Evolutionary conservation across 2,329 filamentous ascomycete species (phyloP), one percentile per base, ranked within the genome.

Genomic region (Cytospora chrysosperma): DNA sequence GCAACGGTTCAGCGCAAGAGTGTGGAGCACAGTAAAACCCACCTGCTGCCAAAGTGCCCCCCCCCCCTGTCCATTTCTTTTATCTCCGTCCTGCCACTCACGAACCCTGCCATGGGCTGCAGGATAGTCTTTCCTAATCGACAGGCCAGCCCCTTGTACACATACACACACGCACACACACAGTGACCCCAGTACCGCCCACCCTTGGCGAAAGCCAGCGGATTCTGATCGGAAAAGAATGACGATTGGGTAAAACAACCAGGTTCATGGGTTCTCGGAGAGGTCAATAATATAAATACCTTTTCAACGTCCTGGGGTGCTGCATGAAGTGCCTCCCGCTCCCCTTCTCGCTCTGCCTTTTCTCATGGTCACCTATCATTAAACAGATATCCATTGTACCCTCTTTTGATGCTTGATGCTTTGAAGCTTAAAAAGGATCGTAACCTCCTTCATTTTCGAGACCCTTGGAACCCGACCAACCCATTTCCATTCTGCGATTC

Each of bases 331-430:
- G 53, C 43, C 52, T 49, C 51, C 59, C 51, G 30, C n/a, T 49
- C 51, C 58, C 59, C 59, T 61, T 50, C 58, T 55, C 37, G 58
- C 51, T 61, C 51, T 61, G 50, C 58, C 50, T 49, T 40, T 40
- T 34, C 26, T 27, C 51, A 51, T 30, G 50, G 47, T 61, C 51
- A 37, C 51, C 50, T 24, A 61, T 55, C 51, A 28, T 55, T 52
- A 61, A 34, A 54, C 51, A 49, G 34, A 43, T 34, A 60, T 51
- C 34, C 40, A 61, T 61, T 51, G 27, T 51, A 53, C 50, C 49
- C 58, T 55, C 58, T 61, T 53, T 28, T 62, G n/a, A 27, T 57
- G 59, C 59, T 57, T 62, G 59, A 62, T 57, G 59, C 30, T 62
- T 62, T 51, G 10, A 37, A 9, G 5, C 9, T 30, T 2, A 40